Percentiles rank a stretch among this genome's conserved stretches.
Conservation (phyloP, 352 stramenopile species). For the Phytophthora pisi region DNA sequence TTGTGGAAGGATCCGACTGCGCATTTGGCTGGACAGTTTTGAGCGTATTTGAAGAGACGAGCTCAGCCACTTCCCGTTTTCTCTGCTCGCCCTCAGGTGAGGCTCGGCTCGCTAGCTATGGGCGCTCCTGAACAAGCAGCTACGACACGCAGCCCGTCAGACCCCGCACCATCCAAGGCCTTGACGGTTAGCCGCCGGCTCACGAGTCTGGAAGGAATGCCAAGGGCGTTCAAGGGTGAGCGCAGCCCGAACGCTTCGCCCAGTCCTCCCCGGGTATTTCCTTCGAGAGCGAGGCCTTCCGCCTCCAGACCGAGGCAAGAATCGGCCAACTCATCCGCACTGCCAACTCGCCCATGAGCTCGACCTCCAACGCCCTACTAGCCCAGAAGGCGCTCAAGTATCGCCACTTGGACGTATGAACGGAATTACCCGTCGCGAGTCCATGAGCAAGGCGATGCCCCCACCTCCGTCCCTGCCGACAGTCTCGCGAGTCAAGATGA, state of each 20-base stretch:
- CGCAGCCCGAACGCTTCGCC: constrained; percentile 11
- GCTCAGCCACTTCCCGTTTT: neutral
- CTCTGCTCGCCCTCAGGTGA: neutral
- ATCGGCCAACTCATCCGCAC: constrained; percentile 23
- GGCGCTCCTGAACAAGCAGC: neutral
- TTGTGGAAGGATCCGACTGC: neutral
- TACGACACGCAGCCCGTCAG: neutral
- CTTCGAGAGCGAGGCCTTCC: constrained; percentile 43
- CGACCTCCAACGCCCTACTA: constrained; percentile 32
- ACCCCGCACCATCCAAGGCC: neutral
- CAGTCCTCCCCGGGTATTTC: constrained; percentile 12
- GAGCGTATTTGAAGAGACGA: neutral
- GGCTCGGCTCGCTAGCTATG: neutral
- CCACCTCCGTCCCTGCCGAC: too few relatives aligned
- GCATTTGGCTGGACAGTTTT: neutral
- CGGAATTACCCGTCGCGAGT: neutral
- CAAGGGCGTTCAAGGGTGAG: constrained; percentile 11
- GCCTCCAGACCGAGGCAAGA: constrained; percentile 24
- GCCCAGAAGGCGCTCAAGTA: constrained; percentile 52
- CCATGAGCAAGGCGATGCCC: too few relatives aligned
- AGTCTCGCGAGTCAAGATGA: too few relatives aligned
- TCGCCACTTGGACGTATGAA: constrained; percentile 24
- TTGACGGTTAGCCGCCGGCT: neutral
- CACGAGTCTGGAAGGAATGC: neutral
- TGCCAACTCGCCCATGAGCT: constrained; percentile 7